Conservation (phyloP, 495 filamentous ascomycete genomes). For the Neurospora sp. region DNA sequence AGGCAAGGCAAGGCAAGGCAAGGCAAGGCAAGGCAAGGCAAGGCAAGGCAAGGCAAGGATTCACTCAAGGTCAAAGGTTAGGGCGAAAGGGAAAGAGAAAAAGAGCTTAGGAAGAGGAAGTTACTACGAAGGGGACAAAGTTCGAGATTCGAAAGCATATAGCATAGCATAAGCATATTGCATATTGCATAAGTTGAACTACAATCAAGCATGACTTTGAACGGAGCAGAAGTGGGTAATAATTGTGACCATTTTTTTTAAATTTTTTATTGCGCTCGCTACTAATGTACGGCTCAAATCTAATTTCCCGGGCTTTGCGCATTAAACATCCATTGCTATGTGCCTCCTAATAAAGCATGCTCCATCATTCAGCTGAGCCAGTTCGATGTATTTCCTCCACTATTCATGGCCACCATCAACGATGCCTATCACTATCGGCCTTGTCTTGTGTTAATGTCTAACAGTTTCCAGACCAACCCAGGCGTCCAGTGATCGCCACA, state of each 20-base stretch:
- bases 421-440: background rate
- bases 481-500: background rate
- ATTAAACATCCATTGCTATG: background rate
- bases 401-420: background rate
- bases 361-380: background rate
- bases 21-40: too few species aligned
- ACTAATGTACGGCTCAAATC: background rate
- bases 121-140: background rate
- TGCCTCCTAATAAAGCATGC: background rate
- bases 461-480: background rate
- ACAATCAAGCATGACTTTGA: background rate
- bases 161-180: background rate
- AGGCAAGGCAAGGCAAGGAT: background rate
- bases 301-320: background rate
- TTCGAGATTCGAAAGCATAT: background rate
- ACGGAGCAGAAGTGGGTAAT: background rate
- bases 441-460: background rate
- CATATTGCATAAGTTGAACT: background rate
- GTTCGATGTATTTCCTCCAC: background rate
- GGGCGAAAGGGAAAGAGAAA: background rate
- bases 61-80: background rate
- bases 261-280: background rate
- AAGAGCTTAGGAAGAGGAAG: background rate
- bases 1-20: too few species aligned
- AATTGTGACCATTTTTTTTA: background rate